A percentile compares a stretch with the other conserved stretches of the same genome.
Evolutionary conservation across 2,329 filamentous ascomycete species (phyloP).

Genomic region (Pestalotiopsis sp.): DNA sequence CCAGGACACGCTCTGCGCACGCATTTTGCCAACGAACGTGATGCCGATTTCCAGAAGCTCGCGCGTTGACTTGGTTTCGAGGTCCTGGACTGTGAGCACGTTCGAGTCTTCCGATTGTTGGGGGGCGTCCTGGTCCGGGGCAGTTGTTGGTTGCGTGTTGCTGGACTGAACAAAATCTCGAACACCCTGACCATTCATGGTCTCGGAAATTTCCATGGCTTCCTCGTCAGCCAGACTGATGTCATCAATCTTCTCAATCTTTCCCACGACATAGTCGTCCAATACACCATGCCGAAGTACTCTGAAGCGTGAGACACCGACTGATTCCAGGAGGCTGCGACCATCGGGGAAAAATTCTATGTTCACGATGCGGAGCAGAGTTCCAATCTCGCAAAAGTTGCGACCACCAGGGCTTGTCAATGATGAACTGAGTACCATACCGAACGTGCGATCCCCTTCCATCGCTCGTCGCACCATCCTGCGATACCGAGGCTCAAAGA

Average conservation of each 20-base stretch:
- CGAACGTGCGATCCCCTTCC: slow-evolving; percentile 75
- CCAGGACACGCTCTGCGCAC: slow-evolving; percentile 71
- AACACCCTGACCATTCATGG: slow-evolving; percentile 30
- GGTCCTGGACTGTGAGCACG: slow-evolving; percentile 27
- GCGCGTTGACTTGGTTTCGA: slow-evolving; percentile 67
- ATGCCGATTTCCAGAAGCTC: slow-evolving; percentile 67
- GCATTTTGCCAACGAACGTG: slow-evolving; percentile 71
- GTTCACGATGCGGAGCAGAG: slow-evolving; percentile 74
- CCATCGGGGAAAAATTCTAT: slow-evolving; percentile 77
- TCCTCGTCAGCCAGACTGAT: slow-evolving; percentile 83
- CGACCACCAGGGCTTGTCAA: slow-evolving; percentile 30
- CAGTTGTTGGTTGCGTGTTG: slow-evolving; percentile 9
- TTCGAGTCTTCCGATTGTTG: background rate
- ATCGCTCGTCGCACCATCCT: slow-evolving; percentile 84
- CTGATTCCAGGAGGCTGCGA: slow-evolving; percentile 77
- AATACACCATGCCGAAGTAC: slow-evolving; percentile 64
- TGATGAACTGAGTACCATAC: slow-evolving; percentile 78
- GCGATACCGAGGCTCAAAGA: slow-evolving; percentile 91
- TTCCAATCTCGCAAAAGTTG: slow-evolving; percentile 73
- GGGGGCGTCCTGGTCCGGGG: background rate
- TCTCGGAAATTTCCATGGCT: slow-evolving; percentile 71
- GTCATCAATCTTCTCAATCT: slow-evolving; percentile 77
- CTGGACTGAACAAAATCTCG: slow-evolving; percentile 27
- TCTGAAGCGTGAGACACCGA: slow-evolving; percentile 76
- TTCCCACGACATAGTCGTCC: slow-evolving; percentile 80